A percentile compares a stretch with the other conserved stretches of the same genome.
Conservation (phyloP, 1,284 basidiomycete genomes). For the Apiotrichum brassicae region DNA sequence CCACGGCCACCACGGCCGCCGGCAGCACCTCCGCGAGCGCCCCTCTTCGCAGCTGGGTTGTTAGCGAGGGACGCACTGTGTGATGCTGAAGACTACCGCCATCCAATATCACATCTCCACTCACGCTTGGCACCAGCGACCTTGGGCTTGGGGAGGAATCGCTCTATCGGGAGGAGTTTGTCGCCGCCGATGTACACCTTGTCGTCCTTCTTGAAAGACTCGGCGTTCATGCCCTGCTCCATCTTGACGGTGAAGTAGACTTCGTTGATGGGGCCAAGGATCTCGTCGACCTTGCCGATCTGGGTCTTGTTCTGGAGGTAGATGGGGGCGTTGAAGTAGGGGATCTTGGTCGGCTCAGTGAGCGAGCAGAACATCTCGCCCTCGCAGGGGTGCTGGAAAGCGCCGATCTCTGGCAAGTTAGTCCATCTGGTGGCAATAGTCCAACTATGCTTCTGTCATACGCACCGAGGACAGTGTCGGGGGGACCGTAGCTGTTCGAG, state of each 20-base stretch:
- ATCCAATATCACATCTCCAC: conserved; percentile 17
- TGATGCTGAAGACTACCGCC: neutral
- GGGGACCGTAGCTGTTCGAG: conserved; percentile 67
- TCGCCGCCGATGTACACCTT: conserved; percentile 96
- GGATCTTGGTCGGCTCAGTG: conserved; percentile 78
- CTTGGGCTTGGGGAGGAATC: conserved; percentile 97
- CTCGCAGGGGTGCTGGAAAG: conserved; percentile 90
- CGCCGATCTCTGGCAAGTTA: conserved; percentile 63
- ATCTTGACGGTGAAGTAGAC: conserved; percentile 99
- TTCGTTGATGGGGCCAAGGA: conserved; percentile 83
- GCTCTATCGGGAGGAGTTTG: conserved; percentile 91
- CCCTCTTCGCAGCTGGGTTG: neutral
- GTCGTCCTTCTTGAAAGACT: conserved; percentile 93
- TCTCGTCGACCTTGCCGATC: conserved; percentile 89
- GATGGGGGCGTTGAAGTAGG: conserved; percentile 99
- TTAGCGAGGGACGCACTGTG: too few species aligned
- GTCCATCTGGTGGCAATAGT: neutral
- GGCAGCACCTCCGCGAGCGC: conserved; percentile 5
- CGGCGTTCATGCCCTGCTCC: conserved; percentile 91
- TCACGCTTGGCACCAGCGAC: conserved; percentile 59
- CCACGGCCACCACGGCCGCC: conserved; percentile 6
- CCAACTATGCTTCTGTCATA: conserved; percentile 2
- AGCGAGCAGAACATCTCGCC: conserved; percentile 96
- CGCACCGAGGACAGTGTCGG: conserved; percentile 73
- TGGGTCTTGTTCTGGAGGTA: conserved; percentile 97